phyloP scores from a whole-genome alignment of 2,329 filamentous ascomycete genomes.

The Penicillium brasilianum region DNA sequence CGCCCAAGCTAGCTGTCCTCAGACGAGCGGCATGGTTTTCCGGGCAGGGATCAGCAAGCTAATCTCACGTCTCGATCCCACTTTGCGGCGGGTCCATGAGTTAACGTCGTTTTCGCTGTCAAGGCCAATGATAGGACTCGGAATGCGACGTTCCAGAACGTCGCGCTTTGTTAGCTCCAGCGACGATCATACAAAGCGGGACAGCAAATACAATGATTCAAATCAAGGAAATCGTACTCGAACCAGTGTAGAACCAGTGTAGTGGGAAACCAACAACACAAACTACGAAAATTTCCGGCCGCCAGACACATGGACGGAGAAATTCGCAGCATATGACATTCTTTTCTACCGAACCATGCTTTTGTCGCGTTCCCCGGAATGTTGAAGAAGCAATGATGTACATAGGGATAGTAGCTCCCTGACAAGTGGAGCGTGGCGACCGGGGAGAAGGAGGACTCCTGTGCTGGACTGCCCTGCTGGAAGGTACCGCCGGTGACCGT shows the following conservation, averaged over 20 bases:
- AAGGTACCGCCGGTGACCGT: background rate
- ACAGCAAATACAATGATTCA: background rate
- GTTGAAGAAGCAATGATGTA: slow-evolving; percentile 14
- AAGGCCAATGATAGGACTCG: background rate
- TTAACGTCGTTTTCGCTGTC: background rate
- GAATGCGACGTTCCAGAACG: slow-evolving; percentile 8
- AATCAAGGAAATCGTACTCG: background rate
- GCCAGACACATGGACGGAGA: slow-evolving; percentile 22
- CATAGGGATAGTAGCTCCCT: background rate
- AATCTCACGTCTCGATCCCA: background rate
- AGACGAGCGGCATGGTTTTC: slow-evolving; percentile 7
- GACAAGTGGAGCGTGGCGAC: slow-evolving; percentile 6
- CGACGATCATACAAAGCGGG: slow-evolving; percentile 5
- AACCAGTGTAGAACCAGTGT: too few species aligned
- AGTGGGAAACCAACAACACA: background rate
- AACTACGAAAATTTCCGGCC: background rate
- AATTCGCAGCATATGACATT: slow-evolving; percentile 11
- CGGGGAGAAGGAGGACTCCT: background rate
- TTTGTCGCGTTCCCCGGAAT: slow-evolving; percentile 13
- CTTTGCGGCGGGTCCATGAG: background rate
- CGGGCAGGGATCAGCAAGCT: background rate
- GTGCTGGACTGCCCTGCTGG: background rate
- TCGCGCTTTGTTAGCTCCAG: slow-evolving; percentile 9
- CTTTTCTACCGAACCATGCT: slow-evolving; percentile 11
- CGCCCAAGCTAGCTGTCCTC: background rate